Base-by-base conservation (phyloP, 495 filamentous ascomycete species). In the Podospora comata region DNA sequence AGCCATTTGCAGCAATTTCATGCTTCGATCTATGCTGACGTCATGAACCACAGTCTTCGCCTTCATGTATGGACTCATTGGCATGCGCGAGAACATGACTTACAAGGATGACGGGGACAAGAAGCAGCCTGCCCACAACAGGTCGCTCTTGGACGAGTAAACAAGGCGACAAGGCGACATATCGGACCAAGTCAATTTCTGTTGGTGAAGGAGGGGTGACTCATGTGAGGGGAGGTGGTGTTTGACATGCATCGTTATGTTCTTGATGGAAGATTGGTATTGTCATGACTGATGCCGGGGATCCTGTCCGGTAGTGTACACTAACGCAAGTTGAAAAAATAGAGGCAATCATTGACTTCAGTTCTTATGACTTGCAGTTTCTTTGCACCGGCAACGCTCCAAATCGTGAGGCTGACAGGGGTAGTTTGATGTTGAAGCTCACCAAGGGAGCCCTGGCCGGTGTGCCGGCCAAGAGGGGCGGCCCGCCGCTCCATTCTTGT, bases 31-130 rank as follows among this genome's bases (percentile, higher is more conserved):
- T 1, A 67, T 64, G 65, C 69, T 80, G 67, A 79, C 23, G 30
- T 13, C 34, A 16, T 16, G 56, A 13, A 58, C 66, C 18, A 27
- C 27, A 85, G 82, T 79, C 9, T 81, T 83, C 65, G 66, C 76
- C 2, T 74, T 82, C 64, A 70, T 80, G 64, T 81, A 84, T 66
- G 81, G 79, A 28, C 72, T 85, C 58, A 74, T 75, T 54, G 76
- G 75, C 56, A 75, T 85, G 73, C 80, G 82, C 28, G 81, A 85
- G 69, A 69, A 68, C 30, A 64, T 81, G 18, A 79, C 73, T 19
- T 68, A 74, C 61, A 74, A 68, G 63, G 63, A 58, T 18, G 48
- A 9, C 15, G 28, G 26, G 20, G 56, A 48, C 39, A 58, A 28
- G 30, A 19, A 16, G 27, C 64, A 30, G 16, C 30, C 32, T 18